Percentiles rank a stretch among this genome's conserved stretches.
Evolutionary conservation across 768 basidiomycete species (phyloP).

Genomic region (Mycena albidolilacea): DNA sequence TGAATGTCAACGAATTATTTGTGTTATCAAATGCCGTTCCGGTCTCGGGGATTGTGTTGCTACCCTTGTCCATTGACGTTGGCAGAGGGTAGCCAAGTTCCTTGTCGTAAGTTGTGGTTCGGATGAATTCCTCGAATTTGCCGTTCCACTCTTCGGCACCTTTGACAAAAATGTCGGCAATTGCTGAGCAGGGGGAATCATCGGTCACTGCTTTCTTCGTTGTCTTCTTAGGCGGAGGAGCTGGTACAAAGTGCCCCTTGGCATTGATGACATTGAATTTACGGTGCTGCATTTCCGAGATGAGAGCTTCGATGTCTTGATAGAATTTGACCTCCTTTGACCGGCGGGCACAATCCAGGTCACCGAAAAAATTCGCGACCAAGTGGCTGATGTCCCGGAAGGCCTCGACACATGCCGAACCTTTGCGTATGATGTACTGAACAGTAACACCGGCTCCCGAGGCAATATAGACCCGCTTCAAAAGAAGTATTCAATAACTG

Average conservation of each 20-base stretch:
- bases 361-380: conserved; percentile 18
- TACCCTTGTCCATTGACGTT: background rate
- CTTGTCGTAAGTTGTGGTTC: conserved; percentile 41
- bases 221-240: conserved; percentile 18
- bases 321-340: conserved; percentile 42
- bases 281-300: conserved; percentile 38
- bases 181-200: conserved; percentile 18
- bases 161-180: conserved; percentile 38
- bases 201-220: conserved; percentile 18
- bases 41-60: conserved; percentile 25
- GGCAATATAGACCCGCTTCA: conserved; percentile 46
- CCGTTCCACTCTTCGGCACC: conserved; percentile 40
- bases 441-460: conserved; percentile 41
- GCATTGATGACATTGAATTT: conserved; percentile 29
- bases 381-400: conserved; percentile 6
- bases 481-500: background rate
- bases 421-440: conserved; percentile 18
- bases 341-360: conserved; percentile 37
- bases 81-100: conserved; percentile 36
- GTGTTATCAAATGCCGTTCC: conserved; percentile 38
- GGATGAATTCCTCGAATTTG: conserved; percentile 43
- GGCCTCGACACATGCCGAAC: conserved; percentile 17
- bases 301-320: conserved; percentile 42
- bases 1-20: conserved; percentile 27
- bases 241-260: conserved; percentile 27